Conservation (phyloP, 768 basidiomycete species). For the Cystobasidiopsis lactophilus region DNA sequence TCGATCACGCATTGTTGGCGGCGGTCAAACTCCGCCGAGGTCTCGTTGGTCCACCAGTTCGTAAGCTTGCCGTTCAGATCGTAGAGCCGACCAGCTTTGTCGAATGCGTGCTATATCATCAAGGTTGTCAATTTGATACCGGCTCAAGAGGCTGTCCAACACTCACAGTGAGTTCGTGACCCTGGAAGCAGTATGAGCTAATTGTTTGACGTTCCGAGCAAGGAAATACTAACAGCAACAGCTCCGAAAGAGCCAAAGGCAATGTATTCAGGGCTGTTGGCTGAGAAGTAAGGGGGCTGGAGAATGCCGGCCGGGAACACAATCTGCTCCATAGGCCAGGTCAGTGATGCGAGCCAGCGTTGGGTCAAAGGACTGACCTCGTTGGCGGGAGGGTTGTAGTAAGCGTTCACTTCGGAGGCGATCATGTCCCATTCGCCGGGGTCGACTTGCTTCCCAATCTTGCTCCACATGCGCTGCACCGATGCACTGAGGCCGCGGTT, state of each 20-base stretch:
- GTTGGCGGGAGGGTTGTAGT: constrained; percentile 66
- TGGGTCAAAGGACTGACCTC: constrained; percentile 26
- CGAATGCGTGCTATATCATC: constrained; percentile 52
- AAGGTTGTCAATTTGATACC: background rate
- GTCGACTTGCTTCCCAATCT: constrained; percentile 49
- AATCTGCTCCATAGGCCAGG: constrained; percentile 38
- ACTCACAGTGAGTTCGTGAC: constrained; percentile 36
- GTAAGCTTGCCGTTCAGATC: constrained; percentile 70
- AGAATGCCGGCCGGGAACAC: constrained; percentile 94
- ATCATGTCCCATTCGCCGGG: constrained; percentile 66
- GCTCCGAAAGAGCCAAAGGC: constrained; percentile 81
- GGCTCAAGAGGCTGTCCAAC: background rate
- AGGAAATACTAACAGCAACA: constrained; percentile 39
- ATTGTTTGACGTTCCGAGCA: too few relatives aligned
- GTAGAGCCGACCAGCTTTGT: constrained; percentile 58
- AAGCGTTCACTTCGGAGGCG: constrained; percentile 45
- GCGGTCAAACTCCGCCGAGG: constrained; percentile 57
- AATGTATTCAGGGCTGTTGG: constrained; percentile 58
- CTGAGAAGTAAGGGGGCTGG: constrained; percentile 31
- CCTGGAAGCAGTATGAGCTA: too few relatives aligned
- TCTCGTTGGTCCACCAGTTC: constrained; percentile 78
- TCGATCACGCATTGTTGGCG: constrained; percentile 73
- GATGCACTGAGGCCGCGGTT: constrained; percentile 41
- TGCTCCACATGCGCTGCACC: constrained; percentile 46
- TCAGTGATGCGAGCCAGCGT: background rate